These are phyloP conservation scores for Phytophthora fragariaefolia DNA, from an alignment of 352 stramenopile genomes.

Conservation along the genomic window DNA sequence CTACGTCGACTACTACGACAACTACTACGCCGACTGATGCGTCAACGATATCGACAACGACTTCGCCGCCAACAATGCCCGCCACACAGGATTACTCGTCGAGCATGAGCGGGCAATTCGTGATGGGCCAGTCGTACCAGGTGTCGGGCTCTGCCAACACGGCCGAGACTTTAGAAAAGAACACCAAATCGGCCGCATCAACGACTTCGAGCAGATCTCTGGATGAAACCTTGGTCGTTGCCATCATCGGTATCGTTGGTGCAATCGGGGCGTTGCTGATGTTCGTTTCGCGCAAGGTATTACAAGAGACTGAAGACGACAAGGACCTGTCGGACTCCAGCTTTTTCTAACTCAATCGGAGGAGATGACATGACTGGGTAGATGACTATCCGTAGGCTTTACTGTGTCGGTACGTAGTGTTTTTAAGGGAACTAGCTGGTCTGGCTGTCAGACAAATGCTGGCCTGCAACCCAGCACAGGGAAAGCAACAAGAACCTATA, in stretches of 20 bases:
- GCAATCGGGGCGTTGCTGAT: constrained; percentile 58
- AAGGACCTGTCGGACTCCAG: constrained; percentile 34
- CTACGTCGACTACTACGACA: too few species aligned
- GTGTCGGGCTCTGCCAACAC: constrained; percentile 9
- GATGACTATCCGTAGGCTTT: constrained; percentile 33
- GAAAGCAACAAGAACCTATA: constrained; percentile 33
- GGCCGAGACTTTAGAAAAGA: constrained; percentile 29
- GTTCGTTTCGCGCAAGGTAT: constrained; percentile 61
- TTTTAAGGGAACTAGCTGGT: too few species aligned
- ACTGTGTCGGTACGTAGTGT: constrained; percentile 29
- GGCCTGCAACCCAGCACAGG: constrained; percentile 16
- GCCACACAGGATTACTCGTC: constrained; percentile 10
- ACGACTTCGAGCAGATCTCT: constrained; percentile 33
- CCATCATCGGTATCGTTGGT: constrained; percentile 64
- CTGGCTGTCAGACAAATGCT: too few species aligned
- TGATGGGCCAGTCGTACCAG: constrained; percentile 19
- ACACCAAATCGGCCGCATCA: constrained; percentile 19
- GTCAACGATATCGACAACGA: background rate
- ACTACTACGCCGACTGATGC: too few species aligned
- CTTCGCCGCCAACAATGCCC: background rate
- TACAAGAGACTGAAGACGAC: constrained; percentile 57
- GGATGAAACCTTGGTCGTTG: constrained; percentile 60
- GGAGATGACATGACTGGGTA: constrained; percentile 10
- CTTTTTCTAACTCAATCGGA: constrained; percentile 32
- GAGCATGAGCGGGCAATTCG: constrained; percentile 10